phyloP scores from a whole-genome alignment of 2,329 filamentous ascomycete genomes.

The Monosporascus sp. region DNA sequence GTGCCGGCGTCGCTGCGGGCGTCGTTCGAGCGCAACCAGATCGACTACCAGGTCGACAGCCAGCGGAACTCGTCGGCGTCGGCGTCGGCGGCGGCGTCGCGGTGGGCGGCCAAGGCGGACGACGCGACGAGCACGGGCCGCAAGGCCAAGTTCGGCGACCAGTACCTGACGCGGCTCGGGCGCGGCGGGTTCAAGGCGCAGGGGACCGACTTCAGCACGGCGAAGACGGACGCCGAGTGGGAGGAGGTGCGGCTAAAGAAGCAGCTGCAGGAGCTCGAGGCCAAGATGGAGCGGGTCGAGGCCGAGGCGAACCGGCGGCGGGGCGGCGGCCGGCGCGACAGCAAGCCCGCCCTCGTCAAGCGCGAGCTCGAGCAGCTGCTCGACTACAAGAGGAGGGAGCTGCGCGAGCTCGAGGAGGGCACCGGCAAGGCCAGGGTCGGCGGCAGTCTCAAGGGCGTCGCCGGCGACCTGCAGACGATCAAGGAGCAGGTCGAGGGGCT shows the following conservation, averaged over 20 bases:
- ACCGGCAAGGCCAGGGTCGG: constrained; percentile 64
- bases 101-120: constrained; percentile 75
- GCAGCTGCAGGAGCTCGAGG: constrained; percentile 82
- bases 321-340: constrained; percentile 61
- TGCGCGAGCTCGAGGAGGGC: constrained; percentile 70
- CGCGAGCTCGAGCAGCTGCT: constrained; percentile 88
- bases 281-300: constrained; percentile 80
- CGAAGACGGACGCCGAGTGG: constrained; percentile 83
- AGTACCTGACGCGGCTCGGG: constrained; percentile 87
- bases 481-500: constrained; percentile 90
- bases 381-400: constrained; percentile 84
- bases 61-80: constrained; percentile 56
- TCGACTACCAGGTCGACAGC: constrained; percentile 90
- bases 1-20: constrained; percentile 87
- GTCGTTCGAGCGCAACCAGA: constrained; percentile 91
- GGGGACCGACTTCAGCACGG: constrained; percentile 84
- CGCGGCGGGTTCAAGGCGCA: constrained; percentile 73
- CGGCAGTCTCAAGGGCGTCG: constrained; percentile 67
- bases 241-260: constrained; percentile 94
- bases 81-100: constrained; percentile 59
- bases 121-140: constrained; percentile 78
- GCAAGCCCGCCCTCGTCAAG: constrained; percentile 87
- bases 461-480: constrained; percentile 85
- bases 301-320: constrained; percentile 56
- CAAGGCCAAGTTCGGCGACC: constrained; percentile 96